These are phyloP conservation scores for Ophiostoma sp. DNA, from an alignment of 2,329 filamentous ascomycete genomes.

Conservation along the genomic window DNA sequence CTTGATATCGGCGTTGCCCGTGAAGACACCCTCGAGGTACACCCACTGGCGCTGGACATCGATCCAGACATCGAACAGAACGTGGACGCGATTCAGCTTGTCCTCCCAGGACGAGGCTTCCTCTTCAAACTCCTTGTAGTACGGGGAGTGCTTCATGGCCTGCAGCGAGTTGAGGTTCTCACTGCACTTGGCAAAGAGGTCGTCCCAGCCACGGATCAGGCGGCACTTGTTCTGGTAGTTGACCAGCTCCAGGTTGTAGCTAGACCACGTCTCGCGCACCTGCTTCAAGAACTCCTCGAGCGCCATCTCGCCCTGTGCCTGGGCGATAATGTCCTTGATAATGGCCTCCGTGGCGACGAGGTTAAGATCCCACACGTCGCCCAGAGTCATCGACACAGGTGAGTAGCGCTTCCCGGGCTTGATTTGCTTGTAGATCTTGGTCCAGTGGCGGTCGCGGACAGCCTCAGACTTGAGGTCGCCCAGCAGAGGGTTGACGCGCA, in stretches of 20 bases:
- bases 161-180: conserved; percentile 97
- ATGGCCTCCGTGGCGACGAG: conserved; percentile 81
- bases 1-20: conserved; percentile 98
- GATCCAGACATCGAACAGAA: conserved; percentile 99
- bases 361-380: conserved; percentile 97
- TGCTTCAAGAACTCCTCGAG: conserved; percentile 96
- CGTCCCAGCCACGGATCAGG: conserved; percentile 96
- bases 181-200: conserved; percentile 96
- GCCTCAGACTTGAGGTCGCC: conserved; percentile 94
- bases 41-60: conserved; percentile 99
- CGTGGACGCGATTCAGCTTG: conserved; percentile 93
- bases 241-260: conserved; percentile 89
- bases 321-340: conserved; percentile 89
- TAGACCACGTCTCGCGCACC: conserved; percentile 95
- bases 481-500: conserved; percentile 88
- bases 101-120: conserved; percentile 97
- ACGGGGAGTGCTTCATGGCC: conserved; percentile 98
- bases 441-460: conserved; percentile 94
- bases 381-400: conserved; percentile 90
- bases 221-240: conserved; percentile 98
- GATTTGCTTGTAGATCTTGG: conserved; percentile 94
- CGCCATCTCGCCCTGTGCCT: conserved; percentile 97
- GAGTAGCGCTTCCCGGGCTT: conserved; percentile 93
- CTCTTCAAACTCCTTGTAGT: conserved; percentile 99
- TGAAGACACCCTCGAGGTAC: conserved; percentile 98